Conservation (phyloP, 345 rosid species). For the Turritis glabra region DNA sequence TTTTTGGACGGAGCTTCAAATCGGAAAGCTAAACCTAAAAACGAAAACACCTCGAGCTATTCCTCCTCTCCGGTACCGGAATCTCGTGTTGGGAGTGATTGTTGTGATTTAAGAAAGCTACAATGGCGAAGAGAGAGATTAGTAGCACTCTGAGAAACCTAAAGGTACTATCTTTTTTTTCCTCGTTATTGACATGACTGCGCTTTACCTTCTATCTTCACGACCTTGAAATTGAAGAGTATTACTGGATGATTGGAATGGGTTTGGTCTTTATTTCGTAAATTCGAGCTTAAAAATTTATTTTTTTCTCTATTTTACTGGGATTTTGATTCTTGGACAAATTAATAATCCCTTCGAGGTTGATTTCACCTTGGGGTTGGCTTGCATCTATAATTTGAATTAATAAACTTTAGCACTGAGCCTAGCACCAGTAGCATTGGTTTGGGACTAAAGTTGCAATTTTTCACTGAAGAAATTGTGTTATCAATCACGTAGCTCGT, state of each 20-base stretch:
- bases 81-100: background rate
- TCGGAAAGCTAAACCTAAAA: constrained; percentile 22
- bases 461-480: background rate
- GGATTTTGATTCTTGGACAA: background rate
- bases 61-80: constrained; percentile 16
- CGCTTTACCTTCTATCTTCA: background rate
- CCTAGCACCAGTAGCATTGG: background rate
- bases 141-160: constrained; percentile 81
- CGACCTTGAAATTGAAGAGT: background rate
- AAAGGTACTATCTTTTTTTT: constrained; percentile 55
- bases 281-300: background rate
- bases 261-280: background rate
- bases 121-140: constrained; percentile 85
- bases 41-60: background rate
- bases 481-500: background rate
- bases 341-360: background rate
- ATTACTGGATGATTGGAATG: background rate
- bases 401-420: background rate
- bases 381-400: background rate
- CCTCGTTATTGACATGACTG: background rate
- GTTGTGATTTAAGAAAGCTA: constrained; percentile 8
- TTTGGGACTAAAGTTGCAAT: constrained; percentile 8
- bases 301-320: background rate
- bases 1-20: background rate
- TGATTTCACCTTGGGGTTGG: background rate